A percentile compares a stretch with the other conserved stretches of the same genome.
phyloP scores from a whole-genome alignment of 1,284 basidiomycete species.

The Rhodotorula mucilaginosa region DNA sequence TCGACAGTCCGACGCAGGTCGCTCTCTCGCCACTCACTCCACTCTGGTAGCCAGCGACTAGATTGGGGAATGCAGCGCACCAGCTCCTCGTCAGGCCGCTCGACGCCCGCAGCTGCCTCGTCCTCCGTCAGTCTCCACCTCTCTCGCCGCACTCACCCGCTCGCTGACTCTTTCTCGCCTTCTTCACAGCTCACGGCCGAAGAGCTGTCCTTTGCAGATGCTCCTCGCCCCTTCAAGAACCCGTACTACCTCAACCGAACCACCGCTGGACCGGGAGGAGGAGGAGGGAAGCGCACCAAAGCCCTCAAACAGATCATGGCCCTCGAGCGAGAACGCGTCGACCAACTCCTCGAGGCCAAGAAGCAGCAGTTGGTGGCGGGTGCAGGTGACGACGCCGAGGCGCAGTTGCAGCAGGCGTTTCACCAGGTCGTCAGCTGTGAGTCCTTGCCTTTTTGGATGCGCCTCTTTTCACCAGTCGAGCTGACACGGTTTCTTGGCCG shows the following conservation, averaged over 20 bases:
- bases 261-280: background rate
- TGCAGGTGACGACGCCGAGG: background rate
- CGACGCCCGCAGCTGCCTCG: no score
- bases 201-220: conserved; percentile 33
- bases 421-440: conserved; percentile 9
- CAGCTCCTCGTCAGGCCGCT: no score
- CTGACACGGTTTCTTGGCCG: no score
- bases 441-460: background rate
- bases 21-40: no score
- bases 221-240: conserved; percentile 42
- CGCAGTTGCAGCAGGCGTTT: background rate
- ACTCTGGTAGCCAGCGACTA: no score
- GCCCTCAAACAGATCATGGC: conserved; percentile 44
- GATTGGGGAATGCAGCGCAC: no score
- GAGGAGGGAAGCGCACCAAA: conserved; percentile 34
- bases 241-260: conserved; percentile 26
- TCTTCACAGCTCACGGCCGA: conserved; percentile 24
- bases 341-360: conserved; percentile 21
- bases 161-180: no score
- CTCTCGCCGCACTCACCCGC: no score
- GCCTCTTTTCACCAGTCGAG: no score
- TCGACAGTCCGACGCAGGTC: no score
- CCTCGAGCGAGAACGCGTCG: conserved; percentile 41
- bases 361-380: conserved; percentile 1
- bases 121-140: no score